Conservation (phyloP, 177 flowering plant species). For the Vitis hybrid region DNA sequence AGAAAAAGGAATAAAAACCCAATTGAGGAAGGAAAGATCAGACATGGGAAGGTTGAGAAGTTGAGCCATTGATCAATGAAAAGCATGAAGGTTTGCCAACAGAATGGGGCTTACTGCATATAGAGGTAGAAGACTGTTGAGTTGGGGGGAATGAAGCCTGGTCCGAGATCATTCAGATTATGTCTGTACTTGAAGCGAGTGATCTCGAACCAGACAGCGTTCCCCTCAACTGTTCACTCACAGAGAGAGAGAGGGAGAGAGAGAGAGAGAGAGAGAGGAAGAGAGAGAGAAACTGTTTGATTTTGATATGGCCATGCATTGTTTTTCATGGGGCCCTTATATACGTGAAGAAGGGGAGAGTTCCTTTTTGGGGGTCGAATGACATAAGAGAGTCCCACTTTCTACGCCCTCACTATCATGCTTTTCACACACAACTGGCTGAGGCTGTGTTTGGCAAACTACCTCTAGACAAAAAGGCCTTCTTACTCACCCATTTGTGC, state of each 20-base stretch:
- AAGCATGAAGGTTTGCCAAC: too few species aligned
- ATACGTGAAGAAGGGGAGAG: slow-evolving; percentile 30
- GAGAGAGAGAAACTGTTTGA: slow-evolving; percentile 17
- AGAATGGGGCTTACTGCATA: too few species aligned
- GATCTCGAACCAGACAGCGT: slow-evolving; percentile 66
- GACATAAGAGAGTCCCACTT: slow-evolving; percentile 15
- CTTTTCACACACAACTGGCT: slow-evolving; percentile 11
- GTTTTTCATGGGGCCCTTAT: slow-evolving; percentile 33
- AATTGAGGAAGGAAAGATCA: too few species aligned
- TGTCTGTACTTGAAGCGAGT: slow-evolving; percentile 14
- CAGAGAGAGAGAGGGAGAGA: neutral
- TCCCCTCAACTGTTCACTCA: slow-evolving; percentile 43
- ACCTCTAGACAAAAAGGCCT: too few species aligned
- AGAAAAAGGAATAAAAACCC: too few species aligned
- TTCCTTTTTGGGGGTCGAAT: slow-evolving; percentile 27
- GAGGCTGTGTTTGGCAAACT: slow-evolving; percentile 10
- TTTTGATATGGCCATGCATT: slow-evolving; percentile 43
- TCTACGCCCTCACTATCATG: slow-evolving; percentile 18
- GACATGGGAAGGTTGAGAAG: too few species aligned
- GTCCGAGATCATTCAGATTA: slow-evolving; percentile 51
- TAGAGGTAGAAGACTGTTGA: neutral
- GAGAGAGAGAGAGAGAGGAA: neutral
- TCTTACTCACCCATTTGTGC: too few species aligned
- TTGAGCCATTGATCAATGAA: too few species aligned
- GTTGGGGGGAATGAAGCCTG: slow-evolving; percentile 86